Conservation (phyloP, 2,329 filamentous ascomycete genomes). For the Exophiala xenobiotica region DNA sequence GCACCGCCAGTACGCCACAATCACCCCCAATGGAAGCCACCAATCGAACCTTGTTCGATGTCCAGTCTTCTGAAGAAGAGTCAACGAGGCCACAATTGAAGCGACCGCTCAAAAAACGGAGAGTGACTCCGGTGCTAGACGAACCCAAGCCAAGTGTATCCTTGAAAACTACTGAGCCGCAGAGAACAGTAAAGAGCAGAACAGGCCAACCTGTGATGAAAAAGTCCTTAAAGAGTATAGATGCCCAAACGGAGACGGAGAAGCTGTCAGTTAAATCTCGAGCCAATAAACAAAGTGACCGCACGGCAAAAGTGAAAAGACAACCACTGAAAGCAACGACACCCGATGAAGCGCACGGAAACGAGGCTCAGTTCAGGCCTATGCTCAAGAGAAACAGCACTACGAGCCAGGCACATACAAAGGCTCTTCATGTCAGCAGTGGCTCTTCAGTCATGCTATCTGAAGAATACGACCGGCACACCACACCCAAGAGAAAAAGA, state of each 20-base stretch:
- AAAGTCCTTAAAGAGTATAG: background rate
- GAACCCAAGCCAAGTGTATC: background rate
- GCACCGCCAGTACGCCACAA: background rate
- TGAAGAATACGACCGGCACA: slow-evolving; percentile 15
- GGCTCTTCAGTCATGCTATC: slow-evolving; percentile 15
- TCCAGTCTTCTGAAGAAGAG: slow-evolving; percentile 30
- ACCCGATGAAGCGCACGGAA: too few relatives aligned
- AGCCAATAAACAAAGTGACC: background rate
- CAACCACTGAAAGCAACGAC: too few relatives aligned
- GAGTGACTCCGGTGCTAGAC: slow-evolving; percentile 7
- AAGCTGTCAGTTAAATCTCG: background rate
- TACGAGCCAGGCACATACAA: slow-evolving; percentile 1
- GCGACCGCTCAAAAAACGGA: slow-evolving; percentile 22
- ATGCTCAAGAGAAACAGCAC: background rate
- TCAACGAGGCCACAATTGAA: background rate
- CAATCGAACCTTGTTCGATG: slow-evolving; percentile 26
- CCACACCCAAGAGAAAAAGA: slow-evolving; percentile 27
- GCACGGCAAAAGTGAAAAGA: too few relatives aligned
- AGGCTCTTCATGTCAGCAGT: slow-evolving; percentile 7
- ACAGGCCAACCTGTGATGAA: background rate
- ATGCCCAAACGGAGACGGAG: background rate
- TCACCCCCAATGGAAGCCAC: background rate
- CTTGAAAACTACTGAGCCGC: background rate
- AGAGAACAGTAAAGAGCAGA: background rate
- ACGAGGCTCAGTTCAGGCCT: background rate